Conservation (phyloP, 257 asterid species). For the Ophiorrhiza pumila region DNA sequence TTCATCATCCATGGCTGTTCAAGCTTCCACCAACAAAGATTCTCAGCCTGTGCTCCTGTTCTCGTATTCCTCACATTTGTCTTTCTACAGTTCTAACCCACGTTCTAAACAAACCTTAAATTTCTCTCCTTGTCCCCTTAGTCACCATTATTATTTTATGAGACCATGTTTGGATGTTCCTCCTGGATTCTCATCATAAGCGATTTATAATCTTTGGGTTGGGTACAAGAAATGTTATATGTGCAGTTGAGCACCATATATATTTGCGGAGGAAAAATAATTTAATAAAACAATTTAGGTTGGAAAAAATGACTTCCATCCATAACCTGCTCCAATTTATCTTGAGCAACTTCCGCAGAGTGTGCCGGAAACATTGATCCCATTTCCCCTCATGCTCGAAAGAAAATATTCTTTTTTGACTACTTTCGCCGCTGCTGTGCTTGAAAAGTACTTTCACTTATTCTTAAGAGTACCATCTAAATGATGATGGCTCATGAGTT, state of each 20-base stretch:
- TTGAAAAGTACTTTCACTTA: not conserved
- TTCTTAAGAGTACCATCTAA: not conserved
- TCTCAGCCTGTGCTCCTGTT: not conserved
- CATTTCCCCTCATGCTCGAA: not conserved
- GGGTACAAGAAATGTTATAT: too few species aligned
- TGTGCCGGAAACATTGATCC: conserved; percentile 2
- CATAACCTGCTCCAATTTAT: not conserved
- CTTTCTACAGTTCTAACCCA: not conserved
- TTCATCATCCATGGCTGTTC: too few species aligned
- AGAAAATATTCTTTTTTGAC: not conserved
- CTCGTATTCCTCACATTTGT: not conserved
- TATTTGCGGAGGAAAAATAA: too few species aligned
- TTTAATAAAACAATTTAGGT: not conserved
- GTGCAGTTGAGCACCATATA: too few species aligned
- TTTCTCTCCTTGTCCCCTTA: not conserved
- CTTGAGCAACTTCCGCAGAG: not conserved
- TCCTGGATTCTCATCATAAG: too few species aligned
- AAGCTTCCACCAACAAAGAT: not conserved
- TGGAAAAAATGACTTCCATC: not conserved
- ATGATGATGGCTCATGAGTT: not conserved
- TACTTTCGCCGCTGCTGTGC: not conserved
- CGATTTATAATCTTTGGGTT: too few species aligned
- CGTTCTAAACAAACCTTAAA: not conserved
- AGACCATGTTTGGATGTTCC: not conserved
- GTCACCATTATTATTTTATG: not conserved